Evolutionary conservation across 2,329 filamentous ascomycete genomes (phyloP), one percentile per base, ranked within the genome.

Genomic region (Meredithiella fracta): DNA sequence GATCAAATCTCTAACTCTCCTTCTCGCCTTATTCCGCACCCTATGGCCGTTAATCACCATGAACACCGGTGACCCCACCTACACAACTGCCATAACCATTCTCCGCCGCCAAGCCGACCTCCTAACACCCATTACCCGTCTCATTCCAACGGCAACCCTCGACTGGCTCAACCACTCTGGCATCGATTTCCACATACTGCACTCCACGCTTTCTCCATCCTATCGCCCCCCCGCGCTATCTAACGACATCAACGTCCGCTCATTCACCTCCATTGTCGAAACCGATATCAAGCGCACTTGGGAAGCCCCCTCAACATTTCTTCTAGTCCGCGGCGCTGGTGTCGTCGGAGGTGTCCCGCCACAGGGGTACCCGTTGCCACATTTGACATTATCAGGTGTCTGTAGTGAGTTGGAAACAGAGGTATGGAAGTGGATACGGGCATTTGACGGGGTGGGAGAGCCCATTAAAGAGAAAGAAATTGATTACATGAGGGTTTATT

Each of bases 201-300:
- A 34, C 11, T 11, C 29, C 29, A 11, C 29, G 5, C 29, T 34
- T 11, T 5, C 5, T 34, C 29, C 29, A 34, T 34, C 29, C 11
- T 34, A 5, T 11, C 29, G 29, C 29, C 29, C 29, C 29, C 29
- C 29, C 5, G 5, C 29, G 5, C 29, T 34, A 15, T 42, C 38
- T 42, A 5, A 65, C 53, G 57, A 71, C 54, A 60, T 61, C 6
- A 65, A 68, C 15, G 56, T 72, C 20, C 51, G 67, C 11, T 59
- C 60, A 4, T 60, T 71, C 0, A 49, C 73, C n/a, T 61, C 60
- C n/a, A 63, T 63, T 3, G 57, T 68, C 9, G 56, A 66, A 11
- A 58, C 60, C 9, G 64, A 65, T 5, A 54, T 71, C 37, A 60
- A 63, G 11, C 34, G 51, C 5, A 50, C 56, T 1, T 26, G 51